Conservation (phyloP, 345 rosid genomes). For the Brassica nigra region DNA sequence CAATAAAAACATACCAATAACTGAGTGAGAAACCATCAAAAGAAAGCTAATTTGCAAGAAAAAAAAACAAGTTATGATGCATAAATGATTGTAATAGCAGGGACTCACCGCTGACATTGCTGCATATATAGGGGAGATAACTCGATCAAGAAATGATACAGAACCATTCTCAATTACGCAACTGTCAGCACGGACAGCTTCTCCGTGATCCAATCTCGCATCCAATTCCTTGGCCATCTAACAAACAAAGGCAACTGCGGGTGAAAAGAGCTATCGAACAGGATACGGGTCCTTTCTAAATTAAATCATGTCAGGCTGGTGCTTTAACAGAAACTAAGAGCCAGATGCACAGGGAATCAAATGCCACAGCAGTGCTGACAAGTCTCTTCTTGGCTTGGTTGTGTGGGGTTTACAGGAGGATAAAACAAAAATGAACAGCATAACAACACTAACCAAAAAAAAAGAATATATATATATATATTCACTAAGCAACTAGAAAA, state of each 20-base stretch:
- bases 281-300: constrained; percentile 11
- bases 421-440: constrained; percentile 14
- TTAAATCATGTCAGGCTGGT: constrained; percentile 15
- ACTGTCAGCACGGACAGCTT: constrained; percentile 67
- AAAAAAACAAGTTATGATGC: constrained; percentile 1
- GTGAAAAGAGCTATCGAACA: constrained; percentile 19
- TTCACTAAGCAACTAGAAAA: neutral
- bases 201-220: constrained; percentile 85
- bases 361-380: constrained; percentile 14
- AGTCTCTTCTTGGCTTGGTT: constrained; percentile 13
- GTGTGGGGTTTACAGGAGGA: constrained; percentile 7
- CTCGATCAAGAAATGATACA: constrained; percentile 76
- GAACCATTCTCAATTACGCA: constrained; percentile 62
- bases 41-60: constrained; percentile 1
- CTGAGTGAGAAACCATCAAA: constrained; percentile 14
- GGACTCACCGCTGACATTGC: constrained; percentile 64
- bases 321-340: constrained; percentile 18
- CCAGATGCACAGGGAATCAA: constrained; percentile 19
- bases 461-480: neutral
- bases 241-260: constrained; percentile 31
- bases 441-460: constrained; percentile 11
- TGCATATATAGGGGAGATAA: constrained; percentile 74
- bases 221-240: constrained; percentile 99
- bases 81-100: constrained; percentile 12
- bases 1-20: constrained; percentile 1